Base-by-base conservation (phyloP, 768 basidiomycete genomes). In the Pulveroboletus sp. region DNA sequence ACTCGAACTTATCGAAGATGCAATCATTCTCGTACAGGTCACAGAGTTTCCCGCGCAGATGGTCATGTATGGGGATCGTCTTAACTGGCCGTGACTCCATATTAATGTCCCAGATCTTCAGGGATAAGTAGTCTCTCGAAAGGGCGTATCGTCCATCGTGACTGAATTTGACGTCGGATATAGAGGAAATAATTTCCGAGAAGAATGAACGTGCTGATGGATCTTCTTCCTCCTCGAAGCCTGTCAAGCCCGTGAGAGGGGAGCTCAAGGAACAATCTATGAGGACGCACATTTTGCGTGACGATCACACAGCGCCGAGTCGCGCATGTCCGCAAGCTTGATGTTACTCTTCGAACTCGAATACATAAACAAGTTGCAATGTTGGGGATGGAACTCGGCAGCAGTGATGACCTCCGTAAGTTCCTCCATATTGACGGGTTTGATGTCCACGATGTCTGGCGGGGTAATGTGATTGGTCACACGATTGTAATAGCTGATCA, bases 1-100 rank as follows among this genome's bases (percentile, higher is more conserved):
- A 98, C 73, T 99, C 96, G 60, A 98, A 99, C 71, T 98, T 98
- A 77, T 99, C 96, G 68, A 98, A 99, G 64, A 99, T 99, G 71
- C 96, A 98, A 64, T 99, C 96, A 62, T 98, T 99, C 76, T 99
- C 96, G 65, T 99, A 99, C 55, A 98, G 72, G 69, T 99, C 96
- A 69, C 96, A 99, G 8, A 99, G 83, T 69, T 98, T 99, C 47
- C 91, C 90, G 46, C 95, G 85, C 39, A 99, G 78, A 70, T 98
- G 95, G 61, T 99, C 96, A 65, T 99, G 96, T 62, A 99, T 98
- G 46, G 93, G 89, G 68, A 99, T 98, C 11, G 93, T 98, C 75
- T 96, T 95, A 52, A 99, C 73, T 12, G 96, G 96, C 60, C 87
- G 82, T 56, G 83, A 85, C 72, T 99, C 96, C 94, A 98, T 98